Evolutionary conservation across 345 rosid genomes (phyloP).

Genomic region (Cochlearia excelsa): DNA sequence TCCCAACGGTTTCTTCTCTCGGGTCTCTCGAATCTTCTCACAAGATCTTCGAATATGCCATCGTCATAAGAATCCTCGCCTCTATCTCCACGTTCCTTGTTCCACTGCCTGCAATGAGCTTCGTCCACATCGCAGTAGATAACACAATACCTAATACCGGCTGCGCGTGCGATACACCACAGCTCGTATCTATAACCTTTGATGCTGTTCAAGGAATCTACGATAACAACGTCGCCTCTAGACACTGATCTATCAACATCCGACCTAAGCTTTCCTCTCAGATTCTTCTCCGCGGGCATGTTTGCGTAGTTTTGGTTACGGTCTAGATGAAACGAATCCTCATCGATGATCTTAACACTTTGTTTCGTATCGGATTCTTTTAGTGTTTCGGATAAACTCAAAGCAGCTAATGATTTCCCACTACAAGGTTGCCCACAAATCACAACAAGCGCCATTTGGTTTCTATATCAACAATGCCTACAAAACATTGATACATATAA

Average conservation of each 20-base stretch:
- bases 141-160: conserved; percentile 81
- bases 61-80: conserved; percentile 63
- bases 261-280: conserved; percentile 90
- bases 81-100: conserved; percentile 59
- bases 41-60: conserved; percentile 69
- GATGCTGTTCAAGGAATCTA: conserved; percentile 90
- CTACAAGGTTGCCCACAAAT: conserved; percentile 96
- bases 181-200: conserved; percentile 94
- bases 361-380: conserved; percentile 64
- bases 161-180: conserved; percentile 95
- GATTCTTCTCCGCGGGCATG: conserved; percentile 87
- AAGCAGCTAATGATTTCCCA: conserved; percentile 75
- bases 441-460: conserved; percentile 80
- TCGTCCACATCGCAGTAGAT: conserved; percentile 71
- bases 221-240: conserved; percentile 68
- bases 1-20: conserved; percentile 96
- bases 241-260: conserved; percentile 98
- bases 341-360: conserved; percentile 60
- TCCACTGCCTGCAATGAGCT: conserved; percentile 66
- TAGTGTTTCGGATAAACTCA: conserved; percentile 59
- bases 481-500: conserved; percentile 12
- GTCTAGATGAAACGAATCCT: conserved; percentile 78
- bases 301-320: conserved; percentile 84
- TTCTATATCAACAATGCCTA: conserved; percentile 22
- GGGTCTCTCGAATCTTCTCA: conserved; percentile 84